phyloP scores from a whole-genome alignment of 2,329 filamentous ascomycete genomes.

The Paraphaeosphaeria minitans region DNA sequence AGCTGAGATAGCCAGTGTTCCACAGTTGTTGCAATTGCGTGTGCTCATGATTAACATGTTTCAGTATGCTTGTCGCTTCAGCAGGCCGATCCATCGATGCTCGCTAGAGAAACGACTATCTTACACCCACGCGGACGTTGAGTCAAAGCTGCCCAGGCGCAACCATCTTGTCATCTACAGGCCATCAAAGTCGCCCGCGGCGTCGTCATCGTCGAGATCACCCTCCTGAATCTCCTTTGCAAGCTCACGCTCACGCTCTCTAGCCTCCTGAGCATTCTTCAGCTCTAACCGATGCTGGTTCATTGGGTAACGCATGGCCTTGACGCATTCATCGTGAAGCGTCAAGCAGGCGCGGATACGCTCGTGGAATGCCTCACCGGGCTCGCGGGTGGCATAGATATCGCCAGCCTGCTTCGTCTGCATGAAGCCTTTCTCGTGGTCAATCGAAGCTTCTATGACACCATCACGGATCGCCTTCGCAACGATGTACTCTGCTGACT shows the following conservation, averaged over 20 bases:
- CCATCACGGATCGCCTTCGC: conserved; percentile 98
- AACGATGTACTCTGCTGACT: conserved; percentile 98
- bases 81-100: conserved; percentile 29
- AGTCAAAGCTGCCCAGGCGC: conserved; percentile 3
- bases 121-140: conserved; percentile 22
- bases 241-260: conserved; percentile 93
- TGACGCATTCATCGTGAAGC: conserved; percentile 96
- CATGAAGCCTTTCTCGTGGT: conserved; percentile 96
- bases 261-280: conserved; percentile 98
- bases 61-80: conserved; percentile 22
- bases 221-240: conserved; percentile 99
- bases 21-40: not conserved
- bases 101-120: conserved; percentile 24
- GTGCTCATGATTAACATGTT: conserved; percentile 18
- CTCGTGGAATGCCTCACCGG: conserved; percentile 96
- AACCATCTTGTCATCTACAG: conserved; percentile 62
- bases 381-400: conserved; percentile 93
- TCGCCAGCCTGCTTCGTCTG: conserved; percentile 97
- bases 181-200: conserved; percentile 93
- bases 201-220: conserved; percentile 94
- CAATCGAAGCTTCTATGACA: conserved; percentile 92
- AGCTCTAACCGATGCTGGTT: conserved; percentile 97
- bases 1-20: not conserved
- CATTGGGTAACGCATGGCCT: conserved; percentile 99
- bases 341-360: conserved; percentile 90